Percentiles rank a stretch among this genome's conserved stretches.
Evolutionary conservation across 768 basidiomycete genomes (phyloP).

Genomic region (Lactarius indigo): DNA sequence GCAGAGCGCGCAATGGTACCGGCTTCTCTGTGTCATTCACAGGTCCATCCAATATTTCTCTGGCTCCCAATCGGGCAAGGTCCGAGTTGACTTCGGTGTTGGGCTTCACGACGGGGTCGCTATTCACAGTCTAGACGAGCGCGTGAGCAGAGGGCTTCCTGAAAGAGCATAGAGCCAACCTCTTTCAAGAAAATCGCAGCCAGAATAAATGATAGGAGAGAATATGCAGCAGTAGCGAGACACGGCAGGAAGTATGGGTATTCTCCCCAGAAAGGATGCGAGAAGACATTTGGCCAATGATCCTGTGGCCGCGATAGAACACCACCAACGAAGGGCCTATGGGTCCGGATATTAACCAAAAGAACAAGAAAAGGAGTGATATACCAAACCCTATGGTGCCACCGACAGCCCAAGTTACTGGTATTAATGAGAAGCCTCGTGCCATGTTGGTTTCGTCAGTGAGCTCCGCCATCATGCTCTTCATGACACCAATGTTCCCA

Average conservation of each 20-base stretch:
- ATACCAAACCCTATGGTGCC: conserved; percentile 7
- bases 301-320: conserved; percentile 28
- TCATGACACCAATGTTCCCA: conserved; percentile 4
- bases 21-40: conserved; percentile 15
- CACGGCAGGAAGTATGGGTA: conserved; percentile 30
- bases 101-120: not conserved
- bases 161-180: not conserved
- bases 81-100: not conserved
- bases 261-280: conserved; percentile 23
- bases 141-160: not conserved
- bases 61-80: not conserved
- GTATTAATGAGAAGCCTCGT: conserved; percentile 36
- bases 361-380: not conserved
- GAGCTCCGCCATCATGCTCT: conserved; percentile 51
- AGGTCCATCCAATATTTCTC: not conserved
- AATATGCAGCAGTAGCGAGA: not conserved
- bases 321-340: conserved; percentile 25
- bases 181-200: conserved; percentile 15
- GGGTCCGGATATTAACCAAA: conserved; percentile 3
- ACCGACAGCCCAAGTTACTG: conserved; percentile 29
- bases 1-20: conserved; percentile 35
- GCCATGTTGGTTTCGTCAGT: conserved; percentile 58
- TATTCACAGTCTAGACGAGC: conserved; percentile 5
- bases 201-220: not conserved
- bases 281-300: conserved; percentile 22